Evolutionary conservation across 768 basidiomycete genomes (phyloP), one percentile per base, ranked within the genome.

Genomic region (Pisolithus tinctorius): DNA sequence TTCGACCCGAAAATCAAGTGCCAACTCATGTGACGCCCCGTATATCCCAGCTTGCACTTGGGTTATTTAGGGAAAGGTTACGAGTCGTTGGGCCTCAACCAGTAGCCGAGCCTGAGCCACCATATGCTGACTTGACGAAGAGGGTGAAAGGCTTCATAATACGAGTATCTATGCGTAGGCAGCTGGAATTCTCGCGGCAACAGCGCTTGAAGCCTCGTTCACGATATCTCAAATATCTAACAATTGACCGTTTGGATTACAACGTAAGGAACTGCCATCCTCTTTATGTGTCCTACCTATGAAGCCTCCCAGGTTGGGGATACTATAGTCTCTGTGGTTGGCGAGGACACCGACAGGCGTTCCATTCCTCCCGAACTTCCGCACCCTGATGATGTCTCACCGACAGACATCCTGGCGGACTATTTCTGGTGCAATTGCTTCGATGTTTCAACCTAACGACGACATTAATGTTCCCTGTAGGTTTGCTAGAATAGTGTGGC

Each of bases 401-500:
- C 53, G 3, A 61, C 69, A 16, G 74, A 72, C 16, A 73, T 66
- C 3, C 65, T 86, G 3, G 71, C 75, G 0, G 70, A 81, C 49
- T 83, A 78, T 58, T 88, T 86, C 59, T 89, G 87, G 86, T 85
- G 62, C 39, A 57, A 48, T 16, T 46, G 20, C 41, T 36, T 10
- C 2, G 6, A 17, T 4, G 10, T 4, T 51, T 44, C 3, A 40
- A 40, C 25, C 42, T 45, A 27, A 40, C n/a, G 46, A 16, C 43
- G 48, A 10, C 14, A 37, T 23, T 25, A 16, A 54, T 47, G 27
- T 14, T 1, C 51, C 40, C 13, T 42, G 14, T 56, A 89, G 87
- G 86, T 88, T 90, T 64, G 86, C 74, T 0, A 74, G 73, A 57
- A 81, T 91, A 25, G 61, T 82, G 0, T 77, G 72, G 47, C 75